Conservation (phyloP, 2,329 filamentous ascomycete genomes). For the Chaetomium strumarium region DNA sequence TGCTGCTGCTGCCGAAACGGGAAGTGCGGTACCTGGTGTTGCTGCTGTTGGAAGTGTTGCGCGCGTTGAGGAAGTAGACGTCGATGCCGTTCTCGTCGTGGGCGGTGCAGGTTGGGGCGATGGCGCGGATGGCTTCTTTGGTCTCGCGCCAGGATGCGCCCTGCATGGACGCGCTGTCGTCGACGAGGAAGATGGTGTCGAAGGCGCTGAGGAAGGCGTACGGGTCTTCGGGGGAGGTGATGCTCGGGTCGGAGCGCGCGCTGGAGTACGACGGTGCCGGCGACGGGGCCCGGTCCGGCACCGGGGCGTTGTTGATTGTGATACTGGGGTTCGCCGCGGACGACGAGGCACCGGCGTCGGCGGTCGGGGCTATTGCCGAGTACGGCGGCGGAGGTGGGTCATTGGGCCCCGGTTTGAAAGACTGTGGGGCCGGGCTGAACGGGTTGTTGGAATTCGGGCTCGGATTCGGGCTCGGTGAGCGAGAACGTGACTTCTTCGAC, state of each 20-base stretch:
- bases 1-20: neutral
- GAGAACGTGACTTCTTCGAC: conserved; percentile 24
- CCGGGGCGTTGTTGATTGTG: conserved; percentile 9
- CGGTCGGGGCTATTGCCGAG: conserved; percentile 10
- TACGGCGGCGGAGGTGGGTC: conserved; percentile 17
- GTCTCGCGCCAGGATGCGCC: conserved; percentile 74
- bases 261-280: conserved; percentile 24
- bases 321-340: conserved; percentile 5
- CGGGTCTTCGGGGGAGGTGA: conserved; percentile 51
- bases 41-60: conserved; percentile 18
- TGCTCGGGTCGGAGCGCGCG: conserved; percentile 26
- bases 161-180: conserved; percentile 85
- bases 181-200: conserved; percentile 85
- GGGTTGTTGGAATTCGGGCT: conserved; percentile 2
- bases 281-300: conserved; percentile 16
- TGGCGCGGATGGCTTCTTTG: conserved; percentile 59
- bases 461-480: conserved; percentile 13
- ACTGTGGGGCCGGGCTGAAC: neutral
- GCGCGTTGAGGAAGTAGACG: conserved; percentile 80
- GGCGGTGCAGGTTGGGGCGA: conserved; percentile 74
- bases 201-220: conserved; percentile 74
- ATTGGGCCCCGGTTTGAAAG: neutral
- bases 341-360: neutral
- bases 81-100: conserved; percentile 84
- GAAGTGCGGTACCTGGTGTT: neutral